Base-by-base conservation (phyloP, 352 stramenopile species). In the Aphanomyces euteiches region DNA sequence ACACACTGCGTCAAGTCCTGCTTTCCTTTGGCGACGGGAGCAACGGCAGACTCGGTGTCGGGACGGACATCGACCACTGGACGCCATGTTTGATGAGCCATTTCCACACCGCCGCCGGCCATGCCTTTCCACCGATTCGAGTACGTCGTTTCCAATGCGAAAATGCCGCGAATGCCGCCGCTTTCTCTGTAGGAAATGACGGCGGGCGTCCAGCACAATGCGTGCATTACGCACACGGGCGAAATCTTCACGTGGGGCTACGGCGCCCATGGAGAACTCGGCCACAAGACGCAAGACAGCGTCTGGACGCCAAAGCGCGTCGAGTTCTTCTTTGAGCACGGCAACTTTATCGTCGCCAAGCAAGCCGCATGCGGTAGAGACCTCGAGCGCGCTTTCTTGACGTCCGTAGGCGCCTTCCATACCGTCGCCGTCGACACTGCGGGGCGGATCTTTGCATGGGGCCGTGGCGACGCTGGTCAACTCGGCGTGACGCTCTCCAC, bases 191-290 rank as follows among this genome's bases (percentile, higher is more conserved):
- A 67, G 59, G 72, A 69, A 21, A 76, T 92, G 15, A 75, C 74
- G 17, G 79, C 82, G 45, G 84, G 82, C 8, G 63, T 38, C 15
- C 69, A 74, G 7, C 84, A 90, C 63, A 92, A 78, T 39, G 48
- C 79, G 0, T 83, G 82, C 0, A 58, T 89, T 0, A 78, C 81
- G 21, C 67, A 74, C 3, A 70, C 77, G 0, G 84, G 84, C 5
- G 78, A 88, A 43, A 39, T 90, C 2, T 89, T 85, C 40, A 87
- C 81, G 41, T 92, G 84, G 84, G 82, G 84, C 4, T 82, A 84
- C 36, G 81, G 81, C 0, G 73, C 79, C 0, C 73, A 88, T 36
- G 82, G 84, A 8, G 82, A 88, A 45, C 73, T 92, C 2, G 84
- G 84, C 0, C 84, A 92, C 28, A 74, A 73, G 12, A 47, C 21